Conservation (phyloP, 306 rosid species). For the Pachyrhizus erosus region DNA sequence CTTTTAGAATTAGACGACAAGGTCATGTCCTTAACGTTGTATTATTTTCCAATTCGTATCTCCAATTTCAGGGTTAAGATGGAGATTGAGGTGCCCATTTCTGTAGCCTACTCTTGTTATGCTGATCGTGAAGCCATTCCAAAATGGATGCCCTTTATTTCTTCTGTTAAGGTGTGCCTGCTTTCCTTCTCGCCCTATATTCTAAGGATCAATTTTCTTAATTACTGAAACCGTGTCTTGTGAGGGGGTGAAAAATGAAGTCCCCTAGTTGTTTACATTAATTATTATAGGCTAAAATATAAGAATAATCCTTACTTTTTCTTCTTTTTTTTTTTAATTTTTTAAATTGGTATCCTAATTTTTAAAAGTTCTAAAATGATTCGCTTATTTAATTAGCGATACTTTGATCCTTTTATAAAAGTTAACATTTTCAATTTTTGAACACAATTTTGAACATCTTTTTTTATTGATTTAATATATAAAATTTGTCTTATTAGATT, state of each 20-base stretch:
- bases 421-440: too few relatives aligned
- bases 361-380: too few relatives aligned
- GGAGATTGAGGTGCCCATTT: conserved; percentile 81
- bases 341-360: too few relatives aligned
- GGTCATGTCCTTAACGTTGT: neutral
- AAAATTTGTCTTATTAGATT: too few relatives aligned
- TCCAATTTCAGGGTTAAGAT: conserved; percentile 83
- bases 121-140: conserved; percentile 93
- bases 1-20: neutral
- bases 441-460: too few relatives aligned
- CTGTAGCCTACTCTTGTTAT: conserved; percentile 82
- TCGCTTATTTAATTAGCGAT: too few relatives aligned
- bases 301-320: too few relatives aligned
- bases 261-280: neutral
- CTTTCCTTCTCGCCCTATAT: conserved; percentile 9
- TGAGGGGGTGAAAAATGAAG: neutral
- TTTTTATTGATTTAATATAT: too few relatives aligned
- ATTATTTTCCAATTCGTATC: conserved; percentile 2
- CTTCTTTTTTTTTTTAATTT: too few relatives aligned
- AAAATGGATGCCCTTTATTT: conserved; percentile 96
- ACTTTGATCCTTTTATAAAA: too few relatives aligned
- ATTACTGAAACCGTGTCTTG: neutral
- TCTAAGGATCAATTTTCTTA: neutral
- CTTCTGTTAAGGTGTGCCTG: conserved; percentile 72
- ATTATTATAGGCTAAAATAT: too few relatives aligned